Evolutionary conservation across 1,139 yeast species (phyloP), one percentile per base, ranked within the genome.

Genomic region (Blastobotrys petasosporus): DNA sequence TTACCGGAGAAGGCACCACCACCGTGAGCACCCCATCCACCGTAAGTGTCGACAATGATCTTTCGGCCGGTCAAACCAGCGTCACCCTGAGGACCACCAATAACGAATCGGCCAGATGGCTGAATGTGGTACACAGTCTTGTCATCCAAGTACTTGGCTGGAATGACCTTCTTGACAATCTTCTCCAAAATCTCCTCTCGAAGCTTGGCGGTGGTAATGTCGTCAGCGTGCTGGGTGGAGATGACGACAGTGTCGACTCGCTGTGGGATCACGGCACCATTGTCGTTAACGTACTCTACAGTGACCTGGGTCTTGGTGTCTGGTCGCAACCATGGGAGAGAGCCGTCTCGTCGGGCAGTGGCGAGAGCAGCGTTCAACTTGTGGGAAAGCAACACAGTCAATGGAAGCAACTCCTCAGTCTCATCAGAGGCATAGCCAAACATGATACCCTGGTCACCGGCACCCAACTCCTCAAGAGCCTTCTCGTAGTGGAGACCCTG

Each of bases 11-110:
- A 92, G 58, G 98, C 98, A 80, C 99, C 99, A 79, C 99, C 99
- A 75, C 99, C 99, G 79, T 92, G 98, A 64, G 98, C 97, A 74
- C 98, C 97, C 94, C 98, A 94, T 64, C 99, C 98, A 77, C 99
- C 99, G 76, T 92, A 92, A 56, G 98, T 94, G 74, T 92, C 99
- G 68, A 92, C 99, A 67, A 92, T 92, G 71, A 92, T 92, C 80
- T 92, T 92, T 77, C 99, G 88, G 72, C 99, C 99, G 61, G 99
- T 92, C 66, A 92, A 77, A 77, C 99, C 99, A 58, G 99, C 98
- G 69, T 92, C 99, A 80, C 99, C 99, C 76, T 92, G 98, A 60
- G 98, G 98, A 71, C 99, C 99, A 75, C 99, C 99, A 69, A 92
- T 92, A 65, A 94, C 97, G 80, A 92, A 92, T 74, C 97, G 85